Base-by-base conservation (phyloP, 2,329 filamentous ascomycete genomes). In the Cercospora nicotianae region DNA sequence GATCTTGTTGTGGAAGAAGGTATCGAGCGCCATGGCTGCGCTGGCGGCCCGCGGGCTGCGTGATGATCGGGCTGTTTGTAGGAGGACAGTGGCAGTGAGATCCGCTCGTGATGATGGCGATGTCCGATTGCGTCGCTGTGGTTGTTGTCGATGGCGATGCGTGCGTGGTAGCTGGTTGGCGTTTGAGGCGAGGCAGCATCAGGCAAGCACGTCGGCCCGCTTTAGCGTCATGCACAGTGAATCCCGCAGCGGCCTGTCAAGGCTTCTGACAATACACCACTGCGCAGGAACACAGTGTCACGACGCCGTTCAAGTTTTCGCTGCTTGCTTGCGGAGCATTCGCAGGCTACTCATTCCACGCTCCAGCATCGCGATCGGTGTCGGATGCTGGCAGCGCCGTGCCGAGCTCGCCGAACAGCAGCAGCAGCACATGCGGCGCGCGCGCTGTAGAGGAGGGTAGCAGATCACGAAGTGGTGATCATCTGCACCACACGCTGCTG, bases 1-100 rank as follows among this genome's bases (percentile, higher is more conserved):
- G 84, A 98, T 98, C 87, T 99, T 99, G 87, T 98, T 98, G 84
- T 95, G 92, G 83, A 96, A 99, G 85, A 97, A 99, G 83, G 91
- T 96, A 83, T 98, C 95, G 84, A 99, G 92, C 88, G 94, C 94
- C 95, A 99, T 99, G 80, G 79, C 90, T 87, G 80, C 77, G 53
- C 60, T 51, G 67, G 69, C 58, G 58, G 67, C 59, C 39, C 33
- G 33, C 18, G 57, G 51, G n/a, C 36, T 18, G n/a, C 6, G 18
- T 3, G 45, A 30, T 8, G 26, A 42, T 59, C 13, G 7, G 9
- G 4, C 16, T 28, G 62, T 53, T 16, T 12, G 33, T 45, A 4
- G 28, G 28, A 39, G 8, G 30, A 10, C 55, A 36, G 55, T 53
- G 63, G 64, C 58, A 61, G 26, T 51, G 66, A 65, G 61, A 30